Percentiles rank a stretch among this genome's conserved stretches.
Conservation (phyloP, 306 rosid genomes). For the Corylus heterophylla region DNA sequence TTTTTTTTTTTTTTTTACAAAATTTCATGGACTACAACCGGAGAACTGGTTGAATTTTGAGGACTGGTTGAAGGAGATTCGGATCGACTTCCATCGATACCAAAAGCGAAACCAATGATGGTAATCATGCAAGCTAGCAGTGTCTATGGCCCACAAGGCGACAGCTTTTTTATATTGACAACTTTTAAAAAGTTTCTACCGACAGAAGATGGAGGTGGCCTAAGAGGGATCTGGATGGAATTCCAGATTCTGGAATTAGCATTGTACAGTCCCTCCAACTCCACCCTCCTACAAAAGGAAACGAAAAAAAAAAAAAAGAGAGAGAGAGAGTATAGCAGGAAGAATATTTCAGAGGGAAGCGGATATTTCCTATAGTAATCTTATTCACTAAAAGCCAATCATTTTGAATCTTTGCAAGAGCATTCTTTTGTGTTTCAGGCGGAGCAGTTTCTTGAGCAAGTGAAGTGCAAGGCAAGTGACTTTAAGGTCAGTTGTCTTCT, state of each 20-base stretch:
- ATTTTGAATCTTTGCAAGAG: background rate
- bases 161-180: too few species aligned
- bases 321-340: background rate
- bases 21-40: too few species aligned
- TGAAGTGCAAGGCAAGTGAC: slow-evolving; percentile 49
- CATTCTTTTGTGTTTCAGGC: slow-evolving; percentile 43
- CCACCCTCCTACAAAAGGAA: background rate
- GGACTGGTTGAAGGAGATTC: too few species aligned
- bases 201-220: too few species aligned
- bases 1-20: too few species aligned
- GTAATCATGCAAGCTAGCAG: too few species aligned
- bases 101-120: too few species aligned
- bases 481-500: slow-evolving; percentile 57
- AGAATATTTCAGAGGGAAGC: background rate
- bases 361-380: background rate
- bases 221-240: too few species aligned
- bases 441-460: slow-evolving; percentile 58
- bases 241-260: background rate
- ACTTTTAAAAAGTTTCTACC: too few species aligned
- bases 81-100: too few species aligned
- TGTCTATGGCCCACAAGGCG: too few species aligned
- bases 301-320: background rate
- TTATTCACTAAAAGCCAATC: background rate
- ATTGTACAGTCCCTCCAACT: background rate
- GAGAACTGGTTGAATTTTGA: too few species aligned